Evolutionary conservation across 495 filamentous ascomycete species (phyloP).

Genomic region (Penicillium diatomitis): DNA sequence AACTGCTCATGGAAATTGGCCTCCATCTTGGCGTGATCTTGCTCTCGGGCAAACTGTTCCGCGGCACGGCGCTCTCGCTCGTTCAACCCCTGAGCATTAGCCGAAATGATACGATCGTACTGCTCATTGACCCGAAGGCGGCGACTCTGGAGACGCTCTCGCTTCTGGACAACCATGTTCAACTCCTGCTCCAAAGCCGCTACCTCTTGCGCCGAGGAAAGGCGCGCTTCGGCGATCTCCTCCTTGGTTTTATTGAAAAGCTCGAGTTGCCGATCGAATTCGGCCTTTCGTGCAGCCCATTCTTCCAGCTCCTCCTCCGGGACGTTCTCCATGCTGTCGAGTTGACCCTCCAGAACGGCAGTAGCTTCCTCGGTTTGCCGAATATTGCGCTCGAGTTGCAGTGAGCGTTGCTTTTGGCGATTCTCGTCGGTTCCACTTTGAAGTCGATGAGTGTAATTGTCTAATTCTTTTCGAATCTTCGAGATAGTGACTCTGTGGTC

Average conservation of each 20-base stretch:
- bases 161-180: slow-evolving; percentile 57
- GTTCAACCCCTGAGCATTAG: slow-evolving; percentile 64
- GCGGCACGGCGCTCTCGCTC: slow-evolving; percentile 64
- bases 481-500: slow-evolving; percentile 68
- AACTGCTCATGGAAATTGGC: slow-evolving; percentile 38
- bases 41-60: slow-evolving; percentile 54
- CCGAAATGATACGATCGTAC: slow-evolving; percentile 65
- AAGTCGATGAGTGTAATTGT: slow-evolving; percentile 57
- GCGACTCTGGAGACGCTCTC: slow-evolving; percentile 67
- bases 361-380: slow-evolving; percentile 75
- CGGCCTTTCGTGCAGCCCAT: slow-evolving; percentile 50
- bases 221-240: slow-evolving; percentile 52
- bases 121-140: slow-evolving; percentile 70
- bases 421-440: slow-evolving; percentile 76
- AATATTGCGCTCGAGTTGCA: slow-evolving; percentile 69
- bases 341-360: slow-evolving; percentile 48
- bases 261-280: slow-evolving; percentile 56
- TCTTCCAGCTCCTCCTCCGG: slow-evolving; percentile 57
- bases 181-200: slow-evolving; percentile 58
- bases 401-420: slow-evolving; percentile 66
- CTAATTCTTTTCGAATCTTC: slow-evolving; percentile 68
- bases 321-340: slow-evolving; percentile 57
- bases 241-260: slow-evolving; percentile 50
- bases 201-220: slow-evolving; percentile 53
- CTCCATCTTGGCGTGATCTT: slow-evolving; percentile 54